Percentiles rank a stretch among this genome's conserved stretches.
phyloP scores from a whole-genome alignment of 192 early-diverging fungal genomes.

The Coemansia sp. region DNA sequence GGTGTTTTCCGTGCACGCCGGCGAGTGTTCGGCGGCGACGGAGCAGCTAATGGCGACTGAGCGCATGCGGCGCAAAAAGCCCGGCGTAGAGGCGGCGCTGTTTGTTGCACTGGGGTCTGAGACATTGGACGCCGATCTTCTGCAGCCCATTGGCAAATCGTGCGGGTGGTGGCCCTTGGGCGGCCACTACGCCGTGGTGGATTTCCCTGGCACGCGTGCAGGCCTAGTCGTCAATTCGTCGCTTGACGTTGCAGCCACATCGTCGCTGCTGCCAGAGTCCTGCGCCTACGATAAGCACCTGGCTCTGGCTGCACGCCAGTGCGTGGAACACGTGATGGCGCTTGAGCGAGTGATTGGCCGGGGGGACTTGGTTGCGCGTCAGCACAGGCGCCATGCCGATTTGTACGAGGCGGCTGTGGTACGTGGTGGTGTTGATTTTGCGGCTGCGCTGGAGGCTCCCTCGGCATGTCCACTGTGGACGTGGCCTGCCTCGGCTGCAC shows the following conservation, averaged over 20 bases:
- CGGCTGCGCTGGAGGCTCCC: too few relatives aligned
- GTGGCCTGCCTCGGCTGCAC: constrained; percentile 29
- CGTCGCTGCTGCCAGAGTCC: constrained; percentile 15
- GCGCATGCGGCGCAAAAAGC: too few relatives aligned
- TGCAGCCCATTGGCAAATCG: constrained; percentile 5
- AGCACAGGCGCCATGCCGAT: constrained; percentile 17
- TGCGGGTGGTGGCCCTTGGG: constrained; percentile 46
- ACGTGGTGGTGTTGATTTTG: constrained; percentile 30
- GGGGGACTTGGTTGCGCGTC: constrained; percentile 25
- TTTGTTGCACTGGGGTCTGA: constrained; percentile 36
- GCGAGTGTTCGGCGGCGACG: constrained; percentile 32
- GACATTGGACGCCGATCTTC: constrained; percentile 24
- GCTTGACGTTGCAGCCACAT: constrained; percentile 8
- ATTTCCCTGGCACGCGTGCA: constrained; percentile 13
- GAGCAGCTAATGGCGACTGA: constrained; percentile 41
- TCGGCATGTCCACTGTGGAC: constrained; percentile 34
- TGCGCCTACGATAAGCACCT: constrained; percentile 23
- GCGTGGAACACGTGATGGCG: constrained; percentile 22
- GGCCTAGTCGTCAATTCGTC: constrained; percentile 28
- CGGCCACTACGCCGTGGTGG: constrained; percentile 28
- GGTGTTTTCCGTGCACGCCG: constrained; percentile 47
- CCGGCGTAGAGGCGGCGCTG: too few relatives aligned
- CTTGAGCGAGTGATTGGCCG: constrained; percentile 19
- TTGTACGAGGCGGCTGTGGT: constrained; percentile 10
- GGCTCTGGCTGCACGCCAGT: constrained; percentile 38